Conservation (phyloP, 2,329 filamentous ascomycete species). For the Beauveria rudraprayagi region DNA sequence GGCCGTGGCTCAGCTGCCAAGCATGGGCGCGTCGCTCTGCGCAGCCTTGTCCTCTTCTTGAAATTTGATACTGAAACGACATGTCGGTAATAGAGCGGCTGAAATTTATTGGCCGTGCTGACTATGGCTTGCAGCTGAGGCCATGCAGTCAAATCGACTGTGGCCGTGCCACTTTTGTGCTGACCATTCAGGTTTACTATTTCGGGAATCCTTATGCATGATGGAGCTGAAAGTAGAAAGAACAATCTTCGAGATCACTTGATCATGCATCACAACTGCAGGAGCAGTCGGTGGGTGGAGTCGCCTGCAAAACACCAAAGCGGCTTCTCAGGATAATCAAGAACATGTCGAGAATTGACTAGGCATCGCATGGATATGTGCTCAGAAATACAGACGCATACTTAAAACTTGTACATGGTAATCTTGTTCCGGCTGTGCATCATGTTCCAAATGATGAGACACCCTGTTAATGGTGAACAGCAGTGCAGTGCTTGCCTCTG, state of each 20-base stretch:
- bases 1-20: not conserved
- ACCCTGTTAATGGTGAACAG: too few relatives aligned
- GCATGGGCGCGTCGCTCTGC: not conserved
- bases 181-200: too few relatives aligned
- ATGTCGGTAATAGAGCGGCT: not conserved
- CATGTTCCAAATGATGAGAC: too few relatives aligned
- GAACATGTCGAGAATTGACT: not conserved
- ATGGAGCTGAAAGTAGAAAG: not conserved
- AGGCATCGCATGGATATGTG: not conserved
- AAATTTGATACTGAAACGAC: not conserved
- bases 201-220: not conserved
- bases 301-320: not conserved
- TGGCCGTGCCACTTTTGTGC: not conserved
- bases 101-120: not conserved
- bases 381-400: too few relatives aligned
- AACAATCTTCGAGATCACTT: too few relatives aligned
- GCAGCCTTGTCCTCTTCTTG: not conserved
- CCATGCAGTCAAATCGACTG: not conserved
- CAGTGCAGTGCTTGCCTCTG: too few relatives aligned
- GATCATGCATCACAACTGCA: not conserved
- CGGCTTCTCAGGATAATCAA: not conserved
- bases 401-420: too few relatives aligned
- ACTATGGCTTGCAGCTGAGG: not conserved
- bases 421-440: too few relatives aligned
- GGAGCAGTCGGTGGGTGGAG: not conserved